Evolutionary conservation across 176 grass and related monocot species (phyloP).

Genomic region (Miscanthus lutarioriparius): DNA sequence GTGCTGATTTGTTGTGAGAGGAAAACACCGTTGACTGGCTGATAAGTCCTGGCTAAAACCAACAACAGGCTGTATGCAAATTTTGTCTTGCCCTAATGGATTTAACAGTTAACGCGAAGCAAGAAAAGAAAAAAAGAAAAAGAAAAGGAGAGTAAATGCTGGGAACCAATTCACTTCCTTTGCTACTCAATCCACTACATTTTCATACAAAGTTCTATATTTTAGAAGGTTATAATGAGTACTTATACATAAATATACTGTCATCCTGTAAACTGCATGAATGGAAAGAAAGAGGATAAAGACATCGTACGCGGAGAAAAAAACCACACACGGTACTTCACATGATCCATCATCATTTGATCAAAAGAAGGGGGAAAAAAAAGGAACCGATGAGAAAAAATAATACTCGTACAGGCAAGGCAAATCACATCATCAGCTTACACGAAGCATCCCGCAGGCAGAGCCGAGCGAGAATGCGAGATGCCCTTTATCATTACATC

Average conservation of each 20-base stretch:
- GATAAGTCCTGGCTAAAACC: too few relatives aligned
- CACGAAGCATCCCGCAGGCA: background rate
- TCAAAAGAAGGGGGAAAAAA: background rate
- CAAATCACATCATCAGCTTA: background rate
- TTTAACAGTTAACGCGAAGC: background rate
- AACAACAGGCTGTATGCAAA: too few relatives aligned
- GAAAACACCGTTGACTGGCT: too few relatives aligned
- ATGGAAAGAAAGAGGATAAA: background rate
- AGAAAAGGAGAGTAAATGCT: background rate
- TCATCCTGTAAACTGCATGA: background rate
- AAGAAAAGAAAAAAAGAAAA: background rate
- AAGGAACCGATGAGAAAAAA: background rate
- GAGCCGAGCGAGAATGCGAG: background rate
- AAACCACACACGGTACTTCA: background rate
- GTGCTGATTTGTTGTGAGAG: too few relatives aligned
- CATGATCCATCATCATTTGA: conserved; percentile 38
- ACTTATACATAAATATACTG: too few relatives aligned
- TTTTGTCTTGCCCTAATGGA: background rate
- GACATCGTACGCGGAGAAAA: background rate
- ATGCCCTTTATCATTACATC: conserved; percentile 21
- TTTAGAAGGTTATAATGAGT: background rate
- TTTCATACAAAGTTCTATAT: background rate
- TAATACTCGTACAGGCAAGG: background rate
- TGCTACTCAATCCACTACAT: background rate
- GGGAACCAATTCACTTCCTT: too few relatives aligned